Percentiles rank a stretch among this genome's conserved stretches.
phyloP scores from a whole-genome alignment of 1,284 basidiomycete species.

The Porodaedalea pini region DNA sequence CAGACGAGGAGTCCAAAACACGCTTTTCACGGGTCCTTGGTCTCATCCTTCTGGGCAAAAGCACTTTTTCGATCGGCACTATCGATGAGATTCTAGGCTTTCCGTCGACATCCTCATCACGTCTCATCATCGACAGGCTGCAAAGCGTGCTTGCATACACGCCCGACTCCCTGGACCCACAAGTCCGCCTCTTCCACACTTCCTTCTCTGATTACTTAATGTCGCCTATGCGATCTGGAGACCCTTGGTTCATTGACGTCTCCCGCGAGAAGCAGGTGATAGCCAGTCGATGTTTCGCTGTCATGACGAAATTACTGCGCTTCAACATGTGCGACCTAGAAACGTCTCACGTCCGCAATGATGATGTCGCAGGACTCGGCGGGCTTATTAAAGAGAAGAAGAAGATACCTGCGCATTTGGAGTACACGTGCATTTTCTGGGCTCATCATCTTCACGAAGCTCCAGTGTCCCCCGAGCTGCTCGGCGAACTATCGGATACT shows the following conservation, averaged over 20 bases:
- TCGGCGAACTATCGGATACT: too few species aligned
- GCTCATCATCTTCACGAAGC: background rate
- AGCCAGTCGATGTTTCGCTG: background rate
- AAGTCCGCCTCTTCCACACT: too few species aligned
- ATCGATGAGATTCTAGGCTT: conserved; percentile 4
- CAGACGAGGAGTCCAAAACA: background rate
- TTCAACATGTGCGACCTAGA: conserved; percentile 58
- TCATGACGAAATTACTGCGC: conserved; percentile 34
- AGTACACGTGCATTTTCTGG: background rate
- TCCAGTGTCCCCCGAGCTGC: too few species aligned
- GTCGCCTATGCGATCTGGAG: background rate
- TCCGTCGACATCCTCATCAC: background rate
- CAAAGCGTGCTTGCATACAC: background rate
- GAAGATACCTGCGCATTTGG: background rate
- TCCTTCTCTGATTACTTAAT: conserved; percentile 2
- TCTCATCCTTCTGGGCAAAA: background rate
- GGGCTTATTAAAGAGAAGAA: background rate
- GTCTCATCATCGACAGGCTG: background rate
- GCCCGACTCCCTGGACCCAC: background rate
- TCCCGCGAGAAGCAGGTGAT: background rate
- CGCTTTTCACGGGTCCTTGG: background rate
- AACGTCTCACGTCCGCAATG: conserved; percentile 21
- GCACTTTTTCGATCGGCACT: background rate
- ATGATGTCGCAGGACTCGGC: background rate
- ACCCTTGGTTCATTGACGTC: background rate